Percentiles rank a stretch among this genome's conserved stretches.
These are phyloP conservation scores for Sarocladium kiliense DNA, from an alignment of 2,329 filamentous ascomycete species.

Conservation along the genomic window DNA sequence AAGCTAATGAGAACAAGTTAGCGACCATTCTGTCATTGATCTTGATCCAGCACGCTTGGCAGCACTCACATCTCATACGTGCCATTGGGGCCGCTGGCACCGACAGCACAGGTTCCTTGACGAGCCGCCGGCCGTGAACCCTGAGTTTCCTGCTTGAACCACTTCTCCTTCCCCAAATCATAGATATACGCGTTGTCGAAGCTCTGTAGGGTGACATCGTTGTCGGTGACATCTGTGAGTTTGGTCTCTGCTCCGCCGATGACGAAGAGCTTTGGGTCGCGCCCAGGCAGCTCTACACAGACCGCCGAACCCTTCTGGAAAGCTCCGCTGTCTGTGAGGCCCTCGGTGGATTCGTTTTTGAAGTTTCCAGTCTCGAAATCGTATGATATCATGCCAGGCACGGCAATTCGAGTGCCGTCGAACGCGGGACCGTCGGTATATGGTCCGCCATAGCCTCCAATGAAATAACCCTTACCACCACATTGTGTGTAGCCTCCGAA, in stretches of 20 bases:
- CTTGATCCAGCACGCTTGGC: neutral
- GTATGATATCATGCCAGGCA: constrained; percentile 1
- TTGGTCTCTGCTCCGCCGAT: constrained; percentile 1
- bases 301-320: constrained; percentile 8
- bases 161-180: neutral
- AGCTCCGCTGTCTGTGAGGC: constrained; percentile 1
- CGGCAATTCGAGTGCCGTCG: neutral
- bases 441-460: constrained; percentile 1
- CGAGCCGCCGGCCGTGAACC: neutral
- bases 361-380: neutral
- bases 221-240: constrained; percentile 1
- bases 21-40: neutral
- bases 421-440: neutral
- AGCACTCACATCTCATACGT: constrained; percentile 9
- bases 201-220: neutral
- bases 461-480: constrained; percentile 1
- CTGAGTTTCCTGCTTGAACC: constrained; percentile 6
- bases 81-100: neutral
- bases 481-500: constrained; percentile 4
- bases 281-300: neutral
- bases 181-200: constrained; percentile 3
- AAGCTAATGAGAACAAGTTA: neutral
- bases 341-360: constrained; percentile 4
- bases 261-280: constrained; percentile 1
- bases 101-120: constrained; percentile 3